Percentiles rank a stretch among this genome's conserved stretches.
phyloP scores from a whole-genome alignment of 2,329 filamentous ascomycete species.

The Podosphaera aphanis region DNA sequence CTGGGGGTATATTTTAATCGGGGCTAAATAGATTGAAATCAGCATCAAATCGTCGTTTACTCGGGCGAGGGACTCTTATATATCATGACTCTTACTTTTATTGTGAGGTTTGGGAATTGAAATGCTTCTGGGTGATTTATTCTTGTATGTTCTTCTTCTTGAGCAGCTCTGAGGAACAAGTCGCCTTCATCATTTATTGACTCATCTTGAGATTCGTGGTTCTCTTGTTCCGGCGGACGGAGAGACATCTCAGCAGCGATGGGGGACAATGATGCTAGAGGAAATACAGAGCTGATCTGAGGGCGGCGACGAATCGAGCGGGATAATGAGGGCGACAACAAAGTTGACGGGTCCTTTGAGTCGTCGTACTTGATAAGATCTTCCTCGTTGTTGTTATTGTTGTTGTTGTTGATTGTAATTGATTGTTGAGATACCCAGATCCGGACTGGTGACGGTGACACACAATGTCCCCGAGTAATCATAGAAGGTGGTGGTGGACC shows the following conservation, averaged over 20 bases:
- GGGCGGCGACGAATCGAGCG: neutral
- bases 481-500: conserved; percentile 10
- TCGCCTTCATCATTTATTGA: conserved; percentile 15
- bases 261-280: too few species aligned
- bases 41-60: neutral
- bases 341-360: neutral
- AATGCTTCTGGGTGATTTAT: neutral
- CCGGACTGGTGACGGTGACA: conserved; percentile 8
- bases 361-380: neutral
- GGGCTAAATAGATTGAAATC: neutral
- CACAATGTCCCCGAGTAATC: conserved; percentile 9
- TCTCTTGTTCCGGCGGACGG: neutral
- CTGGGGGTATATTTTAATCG: neutral
- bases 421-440: conserved; percentile 13
- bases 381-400: too few species aligned
- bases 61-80: neutral
- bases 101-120: conserved; percentile 5
- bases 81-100: conserved; percentile 7
- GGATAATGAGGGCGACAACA: neutral
- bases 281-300: neutral
- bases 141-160: conserved; percentile 12
- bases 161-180: conserved; percentile 14
- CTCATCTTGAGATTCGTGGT: conserved; percentile 6
- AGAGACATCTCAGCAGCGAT: neutral
- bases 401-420: conserved; percentile 1